Conservation (phyloP, 164 flowering plant species). For the Amborella trichopoda region DNA sequence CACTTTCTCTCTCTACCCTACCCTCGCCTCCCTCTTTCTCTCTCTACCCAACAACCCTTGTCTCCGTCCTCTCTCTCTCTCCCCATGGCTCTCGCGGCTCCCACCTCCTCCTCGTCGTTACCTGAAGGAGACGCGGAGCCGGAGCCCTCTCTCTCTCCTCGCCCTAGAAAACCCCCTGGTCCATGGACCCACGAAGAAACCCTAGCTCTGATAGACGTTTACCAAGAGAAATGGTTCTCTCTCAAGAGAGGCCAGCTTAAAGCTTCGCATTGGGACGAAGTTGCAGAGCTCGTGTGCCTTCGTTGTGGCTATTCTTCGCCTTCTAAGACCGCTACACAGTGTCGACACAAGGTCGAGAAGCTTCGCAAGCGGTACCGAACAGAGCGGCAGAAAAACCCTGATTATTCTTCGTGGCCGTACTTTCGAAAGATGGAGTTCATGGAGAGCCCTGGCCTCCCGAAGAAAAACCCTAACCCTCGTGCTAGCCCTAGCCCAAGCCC, state of each 20-base stretch:
- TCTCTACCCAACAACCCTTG: too few species aligned
- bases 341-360: slow-evolving; percentile 81
- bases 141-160: neutral
- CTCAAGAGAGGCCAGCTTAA: slow-evolving; percentile 1
- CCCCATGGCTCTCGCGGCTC: too few species aligned
- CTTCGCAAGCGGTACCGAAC: slow-evolving; percentile 52
- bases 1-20: too few species aligned
- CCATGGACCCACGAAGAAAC: slow-evolving; percentile 3
- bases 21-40: too few species aligned
- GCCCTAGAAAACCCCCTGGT: neutral
- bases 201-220: neutral
- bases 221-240: neutral
- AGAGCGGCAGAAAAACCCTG: slow-evolving; percentile 27
- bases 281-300: neutral
- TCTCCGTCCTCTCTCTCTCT: too few species aligned
- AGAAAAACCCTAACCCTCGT: too few species aligned
- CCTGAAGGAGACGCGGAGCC: too few species aligned
- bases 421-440: neutral
- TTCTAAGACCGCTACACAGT: slow-evolving; percentile 51
- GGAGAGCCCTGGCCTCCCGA: neutral
- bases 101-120: neutral
- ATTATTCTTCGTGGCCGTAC: neutral
- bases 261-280: slow-evolving; percentile 1
- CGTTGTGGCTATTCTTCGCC: slow-evolving; percentile 1
- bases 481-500: too few species aligned